phyloP scores from a whole-genome alignment of 2,329 filamentous ascomycete genomes.

The Monilinia polystroma region DNA sequence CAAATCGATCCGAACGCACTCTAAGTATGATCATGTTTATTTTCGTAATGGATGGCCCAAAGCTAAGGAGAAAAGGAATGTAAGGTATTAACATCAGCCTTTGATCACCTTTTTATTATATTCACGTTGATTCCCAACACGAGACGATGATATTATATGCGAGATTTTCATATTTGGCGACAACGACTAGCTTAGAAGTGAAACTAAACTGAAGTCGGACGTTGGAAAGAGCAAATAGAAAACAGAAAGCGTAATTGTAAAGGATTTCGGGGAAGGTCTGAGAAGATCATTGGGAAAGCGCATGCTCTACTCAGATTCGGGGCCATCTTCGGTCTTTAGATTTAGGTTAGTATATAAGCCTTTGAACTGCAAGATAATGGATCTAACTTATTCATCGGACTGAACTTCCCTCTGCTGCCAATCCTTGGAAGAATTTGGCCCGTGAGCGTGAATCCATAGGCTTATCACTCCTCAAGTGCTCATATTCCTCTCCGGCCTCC shows the following conservation, averaged over 20 bases:
- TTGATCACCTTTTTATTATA: no score
- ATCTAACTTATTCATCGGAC: neutral
- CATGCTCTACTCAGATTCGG: neutral
- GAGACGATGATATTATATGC: neutral
- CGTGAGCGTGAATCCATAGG: neutral
- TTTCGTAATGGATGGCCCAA: no score
- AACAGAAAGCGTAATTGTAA: neutral
- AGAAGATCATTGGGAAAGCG: neutral
- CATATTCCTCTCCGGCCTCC: conserved; percentile 9
- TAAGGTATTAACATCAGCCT: no score
- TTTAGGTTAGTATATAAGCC: neutral
- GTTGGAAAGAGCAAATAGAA: neutral
- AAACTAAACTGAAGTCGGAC: neutral
- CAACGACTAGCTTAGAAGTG: neutral
- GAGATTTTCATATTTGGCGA: neutral
- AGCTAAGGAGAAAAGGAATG: no score
- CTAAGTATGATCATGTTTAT: no score
- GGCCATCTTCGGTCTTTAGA: neutral
- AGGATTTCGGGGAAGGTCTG: neutral
- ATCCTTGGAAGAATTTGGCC: neutral
- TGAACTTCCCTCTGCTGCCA: neutral
- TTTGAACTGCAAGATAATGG: accelerated
- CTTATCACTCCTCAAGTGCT: neutral
- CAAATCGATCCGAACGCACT: no score
- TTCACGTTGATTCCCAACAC: no score